These are phyloP conservation scores for Nakazawaea ernobii DNA, from an alignment of 805 yeast genomes.

Conservation along the genomic window DNA sequence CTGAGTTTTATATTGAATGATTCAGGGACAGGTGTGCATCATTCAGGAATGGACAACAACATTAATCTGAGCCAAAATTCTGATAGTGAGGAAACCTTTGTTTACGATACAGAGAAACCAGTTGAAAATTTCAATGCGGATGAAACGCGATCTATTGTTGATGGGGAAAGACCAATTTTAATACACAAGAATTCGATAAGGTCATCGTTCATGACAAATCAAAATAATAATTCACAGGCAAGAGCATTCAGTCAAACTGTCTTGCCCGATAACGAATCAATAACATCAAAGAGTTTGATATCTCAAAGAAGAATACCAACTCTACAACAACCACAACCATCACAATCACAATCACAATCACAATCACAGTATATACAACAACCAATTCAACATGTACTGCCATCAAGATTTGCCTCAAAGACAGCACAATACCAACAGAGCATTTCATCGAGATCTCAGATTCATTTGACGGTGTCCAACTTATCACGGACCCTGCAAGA, in stretches of 20 bases:
- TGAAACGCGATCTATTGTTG: not conserved
- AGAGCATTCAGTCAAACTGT: constrained; percentile 11
- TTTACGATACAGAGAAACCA: constrained; percentile 1
- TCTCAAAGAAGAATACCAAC: constrained; percentile 2
- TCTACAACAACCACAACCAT: not conserved
- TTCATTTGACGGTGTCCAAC: not conserved
- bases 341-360: not conserved
- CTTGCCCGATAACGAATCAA: constrained; percentile 8
- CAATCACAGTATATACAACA: not conserved
- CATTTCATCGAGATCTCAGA: not conserved
- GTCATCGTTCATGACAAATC: not conserved
- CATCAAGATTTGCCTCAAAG: not conserved
- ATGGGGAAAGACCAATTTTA: constrained; percentile 7
- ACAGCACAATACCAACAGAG: not conserved
- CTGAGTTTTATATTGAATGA: not conserved
- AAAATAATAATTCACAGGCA: constrained; percentile 2
- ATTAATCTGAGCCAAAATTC: not conserved
- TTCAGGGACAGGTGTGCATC: not conserved
- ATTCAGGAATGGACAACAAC: not conserved
- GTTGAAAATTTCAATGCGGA: not conserved
- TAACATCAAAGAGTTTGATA: constrained; percentile 3
- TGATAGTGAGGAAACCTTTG: constrained; percentile 11
- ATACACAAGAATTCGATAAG: constrained; percentile 10
- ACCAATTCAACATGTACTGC: not conserved
- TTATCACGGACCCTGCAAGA: not conserved